A percentile compares a stretch with the other conserved stretches of the same genome.
Conservation (phyloP, 352 stramenopile genomes). For the Globisporangium megalacanthum region DNA sequence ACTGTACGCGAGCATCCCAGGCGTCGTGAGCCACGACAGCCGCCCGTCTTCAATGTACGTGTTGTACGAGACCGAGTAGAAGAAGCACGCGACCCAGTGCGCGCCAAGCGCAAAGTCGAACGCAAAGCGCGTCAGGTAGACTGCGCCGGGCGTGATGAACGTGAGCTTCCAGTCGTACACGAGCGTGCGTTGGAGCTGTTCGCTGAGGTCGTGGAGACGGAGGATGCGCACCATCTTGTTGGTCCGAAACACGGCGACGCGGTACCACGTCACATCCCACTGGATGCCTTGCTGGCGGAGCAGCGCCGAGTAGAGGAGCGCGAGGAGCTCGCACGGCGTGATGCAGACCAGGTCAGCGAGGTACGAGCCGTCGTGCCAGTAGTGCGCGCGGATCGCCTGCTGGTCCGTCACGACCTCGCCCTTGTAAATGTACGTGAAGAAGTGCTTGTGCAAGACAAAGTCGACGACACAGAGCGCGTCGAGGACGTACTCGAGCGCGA, state of each 20-base stretch:
- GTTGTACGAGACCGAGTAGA: conserved; percentile 18
- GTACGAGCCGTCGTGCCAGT: conserved; percentile 26
- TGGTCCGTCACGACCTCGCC: conserved; percentile 27
- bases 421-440: conserved; percentile 26
- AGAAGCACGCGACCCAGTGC: conserved; percentile 24
- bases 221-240: conserved; percentile 19
- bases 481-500: conserved; percentile 30
- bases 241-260: conserved; percentile 13
- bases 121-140: conserved; percentile 16
- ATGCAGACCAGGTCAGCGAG: conserved; percentile 23
- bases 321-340: conserved; percentile 26
- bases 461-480: conserved; percentile 26
- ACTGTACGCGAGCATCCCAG: conserved; percentile 25
- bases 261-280: conserved; percentile 13
- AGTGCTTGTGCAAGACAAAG: conserved; percentile 25
- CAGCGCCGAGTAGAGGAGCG: conserved; percentile 1
- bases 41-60: conserved; percentile 11
- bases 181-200: conserved; percentile 14
- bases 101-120: conserved; percentile 22
- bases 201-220: conserved; percentile 15
- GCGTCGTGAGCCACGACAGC: conserved; percentile 15
- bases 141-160: conserved; percentile 2
- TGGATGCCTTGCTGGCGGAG: not conserved
- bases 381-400: conserved; percentile 21
- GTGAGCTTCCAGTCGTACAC: conserved; percentile 17